These are phyloP conservation scores for Capsicum pubescens DNA, from an alignment of 257 asterid species.

Conservation along the genomic window DNA sequence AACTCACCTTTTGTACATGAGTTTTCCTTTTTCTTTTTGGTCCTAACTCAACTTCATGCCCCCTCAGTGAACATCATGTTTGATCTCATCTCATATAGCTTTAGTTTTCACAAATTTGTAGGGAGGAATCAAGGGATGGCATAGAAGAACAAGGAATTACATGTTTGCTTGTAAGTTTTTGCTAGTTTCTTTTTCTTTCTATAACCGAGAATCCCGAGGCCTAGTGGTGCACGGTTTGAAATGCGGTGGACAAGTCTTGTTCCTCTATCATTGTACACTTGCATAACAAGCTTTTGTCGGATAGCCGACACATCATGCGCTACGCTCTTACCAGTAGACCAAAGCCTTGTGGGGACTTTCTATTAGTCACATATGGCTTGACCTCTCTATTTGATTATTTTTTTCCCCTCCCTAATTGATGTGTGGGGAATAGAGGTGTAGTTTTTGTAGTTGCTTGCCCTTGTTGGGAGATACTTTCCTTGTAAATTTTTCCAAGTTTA, in stretches of 20 bases:
- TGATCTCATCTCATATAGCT: constrained; percentile 31
- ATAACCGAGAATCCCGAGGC: neutral
- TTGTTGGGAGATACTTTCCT: constrained; percentile 18
- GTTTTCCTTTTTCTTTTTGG: constrained; percentile 25
- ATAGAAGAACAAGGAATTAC: constrained; percentile 36
- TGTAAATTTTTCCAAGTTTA: constrained; percentile 27
- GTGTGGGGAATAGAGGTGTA: constrained; percentile 30
- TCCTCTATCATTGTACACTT: neutral
- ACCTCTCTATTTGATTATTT: neutral
- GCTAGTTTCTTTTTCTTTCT: neutral
- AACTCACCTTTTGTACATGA: constrained; percentile 38
- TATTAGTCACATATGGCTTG: constrained; percentile 15
- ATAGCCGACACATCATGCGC: neutral
- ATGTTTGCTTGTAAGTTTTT: constrained; percentile 41
- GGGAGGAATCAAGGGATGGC: constrained; percentile 37
- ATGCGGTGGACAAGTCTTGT: neutral
- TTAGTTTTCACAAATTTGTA: constrained; percentile 36
- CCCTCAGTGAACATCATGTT: constrained; percentile 35
- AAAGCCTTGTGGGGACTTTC: constrained; percentile 3
- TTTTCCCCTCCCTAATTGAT: neutral
- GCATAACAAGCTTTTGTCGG: neutral
- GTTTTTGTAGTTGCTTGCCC: constrained; percentile 24
- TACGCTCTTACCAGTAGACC: neutral
- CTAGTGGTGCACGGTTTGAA: neutral
- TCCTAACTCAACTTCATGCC: constrained; percentile 26